Base-by-base conservation (phyloP, 495 filamentous ascomycete species). In the Penicillium desertorum region DNA sequence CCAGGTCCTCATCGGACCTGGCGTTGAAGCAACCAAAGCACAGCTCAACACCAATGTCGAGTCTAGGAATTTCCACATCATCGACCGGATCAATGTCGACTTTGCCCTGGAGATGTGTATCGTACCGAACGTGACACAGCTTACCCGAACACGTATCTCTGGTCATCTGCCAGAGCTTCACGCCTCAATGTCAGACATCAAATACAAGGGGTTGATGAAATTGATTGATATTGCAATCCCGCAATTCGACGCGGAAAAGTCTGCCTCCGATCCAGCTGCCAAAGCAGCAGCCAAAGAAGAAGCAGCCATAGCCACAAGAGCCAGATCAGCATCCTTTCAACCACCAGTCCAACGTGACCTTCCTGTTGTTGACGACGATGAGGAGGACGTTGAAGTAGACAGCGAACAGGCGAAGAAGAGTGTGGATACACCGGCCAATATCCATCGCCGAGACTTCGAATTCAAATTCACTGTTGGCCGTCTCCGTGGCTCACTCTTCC, bases 201-300 rank as follows among this genome's bases (percentile, higher is more conserved):
- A 98, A 69, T 98, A 98, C 71, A 98, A 96, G 72, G 90, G 84
- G 7, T 67, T 98, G 50, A 98, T 98, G 95, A 93, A 87, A 62
- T 77, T 98, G 49, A 92, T 98, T 57, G 93, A 97, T 61, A 90
- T 97, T 52, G 92, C 94, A 3, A 90, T 98, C 59, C 94, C 94
- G 6, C 90, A 89, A 44, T 86, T 96, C 54, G 84, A 85, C 37
- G 82, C 78, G 10, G 79, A 81, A 39, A 64, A 54, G 2, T 48
- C 65, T n/a, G 58, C 59, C 36, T 54, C 76, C 56, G 56, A 59
- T 39, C 57, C 65, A 36, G 51, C 59, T 19, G 20, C 62, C 49
- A 25, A 51, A 32, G 47, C 58, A 12, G 60, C 60, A 37, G 52
- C 47, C 46, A 64, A 76, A 45, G 68, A 75, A 50, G 71, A 77